Evolutionary conservation across 2,329 filamentous ascomycete species (phyloP).

Genomic region (Fonsecaea pedrosoi): DNA sequence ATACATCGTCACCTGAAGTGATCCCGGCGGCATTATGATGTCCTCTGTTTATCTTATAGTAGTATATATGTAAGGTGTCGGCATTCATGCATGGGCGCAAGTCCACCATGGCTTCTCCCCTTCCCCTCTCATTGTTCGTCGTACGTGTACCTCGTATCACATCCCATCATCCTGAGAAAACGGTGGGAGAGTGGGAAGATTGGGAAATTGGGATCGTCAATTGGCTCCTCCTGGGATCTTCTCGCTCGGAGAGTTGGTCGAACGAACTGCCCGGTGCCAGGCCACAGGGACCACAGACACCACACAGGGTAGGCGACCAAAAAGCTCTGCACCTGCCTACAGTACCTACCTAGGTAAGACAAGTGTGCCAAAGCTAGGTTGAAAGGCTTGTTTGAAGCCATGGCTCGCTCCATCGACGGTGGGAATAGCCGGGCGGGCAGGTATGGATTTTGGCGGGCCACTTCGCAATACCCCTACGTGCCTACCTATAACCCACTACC

Average conservation of each 20-base stretch:
- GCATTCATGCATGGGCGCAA: too few species aligned
- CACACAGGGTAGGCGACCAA: neutral
- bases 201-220: slow-evolving; percentile 17
- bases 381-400: neutral
- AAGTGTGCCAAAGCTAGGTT: neutral
- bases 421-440: neutral
- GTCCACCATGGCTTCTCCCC: neutral
- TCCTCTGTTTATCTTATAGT: neutral
- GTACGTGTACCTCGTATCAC: neutral
- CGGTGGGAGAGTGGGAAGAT: too few species aligned
- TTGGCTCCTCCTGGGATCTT: neutral
- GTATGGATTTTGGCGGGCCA: neutral
- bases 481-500: too few species aligned
- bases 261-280: neutral
- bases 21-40: neutral
- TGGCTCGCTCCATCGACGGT: neutral
- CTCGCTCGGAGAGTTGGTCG: neutral
- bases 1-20: neutral
- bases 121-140: neutral
- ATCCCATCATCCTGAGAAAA: neutral
- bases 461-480: neutral
- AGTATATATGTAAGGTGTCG: too few species aligned
- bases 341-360: neutral
- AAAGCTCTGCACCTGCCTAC: neutral
- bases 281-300: too few species aligned